Conservation (phyloP, 2,329 filamentous ascomycete species). For the Metarhizium album region DNA sequence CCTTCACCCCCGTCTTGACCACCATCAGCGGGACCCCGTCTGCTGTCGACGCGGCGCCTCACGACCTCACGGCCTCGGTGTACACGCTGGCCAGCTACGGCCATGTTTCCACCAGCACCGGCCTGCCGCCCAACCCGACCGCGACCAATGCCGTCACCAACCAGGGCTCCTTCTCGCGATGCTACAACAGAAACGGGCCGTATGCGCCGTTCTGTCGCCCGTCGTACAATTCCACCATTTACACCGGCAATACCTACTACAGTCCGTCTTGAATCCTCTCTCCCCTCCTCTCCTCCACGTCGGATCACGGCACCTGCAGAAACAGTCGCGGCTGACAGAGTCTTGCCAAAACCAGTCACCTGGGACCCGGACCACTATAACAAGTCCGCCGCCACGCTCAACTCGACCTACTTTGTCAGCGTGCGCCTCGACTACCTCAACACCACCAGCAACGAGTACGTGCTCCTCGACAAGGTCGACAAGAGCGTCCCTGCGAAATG, state of each 20-base stretch:
- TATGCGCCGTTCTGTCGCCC: slow-evolving; percentile 44
- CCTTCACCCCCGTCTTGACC: slow-evolving; percentile 37
- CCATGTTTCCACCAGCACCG: slow-evolving; percentile 29
- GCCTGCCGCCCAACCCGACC: slow-evolving; percentile 33
- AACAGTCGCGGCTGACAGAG: neutral
- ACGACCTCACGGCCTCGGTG: slow-evolving; percentile 35
- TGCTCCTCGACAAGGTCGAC: slow-evolving; percentile 24
- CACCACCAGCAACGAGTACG: slow-evolving; percentile 24
- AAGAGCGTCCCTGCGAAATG: slow-evolving; percentile 24
- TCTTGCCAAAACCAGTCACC: slow-evolving; percentile 31
- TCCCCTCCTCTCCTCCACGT: neutral
- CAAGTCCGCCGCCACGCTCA: slow-evolving; percentile 19
- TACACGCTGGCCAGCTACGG: slow-evolving; percentile 26
- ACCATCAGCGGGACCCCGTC: slow-evolving; percentile 34
- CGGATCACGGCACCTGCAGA: neutral
- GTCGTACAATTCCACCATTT: slow-evolving; percentile 29
- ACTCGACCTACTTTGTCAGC: slow-evolving; percentile 15
- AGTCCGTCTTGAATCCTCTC: slow-evolving; percentile 23
- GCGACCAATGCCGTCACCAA: slow-evolving; percentile 27
- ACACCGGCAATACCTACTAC: slow-evolving; percentile 38
- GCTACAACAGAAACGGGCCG: slow-evolving; percentile 35
- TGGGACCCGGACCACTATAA: slow-evolving; percentile 45
- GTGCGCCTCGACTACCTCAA: slow-evolving; percentile 25
- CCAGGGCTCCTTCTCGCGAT: slow-evolving; percentile 38
- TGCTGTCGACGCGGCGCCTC: slow-evolving; percentile 27